These are phyloP conservation scores for Thuidium tamariscinum DNA, from an alignment of 225 moss, liverwort and hornwort genomes.

Conservation along the genomic window DNA sequence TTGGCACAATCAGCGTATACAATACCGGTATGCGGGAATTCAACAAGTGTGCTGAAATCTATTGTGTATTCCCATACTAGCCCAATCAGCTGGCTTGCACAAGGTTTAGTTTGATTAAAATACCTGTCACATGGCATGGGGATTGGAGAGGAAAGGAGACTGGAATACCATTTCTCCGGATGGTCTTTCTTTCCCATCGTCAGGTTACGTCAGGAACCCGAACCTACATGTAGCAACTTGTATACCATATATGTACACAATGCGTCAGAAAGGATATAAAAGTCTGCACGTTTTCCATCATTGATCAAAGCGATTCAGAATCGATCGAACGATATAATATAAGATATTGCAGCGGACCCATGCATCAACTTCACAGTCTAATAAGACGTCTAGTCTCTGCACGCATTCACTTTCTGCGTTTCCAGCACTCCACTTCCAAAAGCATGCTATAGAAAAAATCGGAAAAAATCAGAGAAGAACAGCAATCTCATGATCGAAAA, in stretches of 20 bases:
- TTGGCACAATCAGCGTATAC: not conserved
- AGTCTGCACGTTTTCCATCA: not conserved
- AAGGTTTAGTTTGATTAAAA: not conserved
- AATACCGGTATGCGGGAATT: not conserved
- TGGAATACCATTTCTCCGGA: not conserved
- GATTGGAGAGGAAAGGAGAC: not conserved
- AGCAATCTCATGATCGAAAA: not conserved
- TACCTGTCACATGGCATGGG: not conserved
- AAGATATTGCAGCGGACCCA: too few relatives aligned
- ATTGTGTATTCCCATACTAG: not conserved
- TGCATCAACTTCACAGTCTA: not conserved
- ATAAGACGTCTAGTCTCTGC: not conserved
- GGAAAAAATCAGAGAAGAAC: not conserved
- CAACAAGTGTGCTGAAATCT: not conserved
- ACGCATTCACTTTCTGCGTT: not conserved
- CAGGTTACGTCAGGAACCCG: not conserved
- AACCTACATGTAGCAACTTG: not conserved
- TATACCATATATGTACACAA: not conserved
- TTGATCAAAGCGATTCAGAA: not conserved
- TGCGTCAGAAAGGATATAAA: not conserved
- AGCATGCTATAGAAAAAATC: not conserved
- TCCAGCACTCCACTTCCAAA: not conserved
- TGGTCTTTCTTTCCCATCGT: not conserved
- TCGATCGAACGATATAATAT: not conserved
- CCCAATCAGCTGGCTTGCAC: not conserved